Base-by-base conservation (phyloP, 768 basidiomycete genomes). In the Xanthoconium stramineum region DNA sequence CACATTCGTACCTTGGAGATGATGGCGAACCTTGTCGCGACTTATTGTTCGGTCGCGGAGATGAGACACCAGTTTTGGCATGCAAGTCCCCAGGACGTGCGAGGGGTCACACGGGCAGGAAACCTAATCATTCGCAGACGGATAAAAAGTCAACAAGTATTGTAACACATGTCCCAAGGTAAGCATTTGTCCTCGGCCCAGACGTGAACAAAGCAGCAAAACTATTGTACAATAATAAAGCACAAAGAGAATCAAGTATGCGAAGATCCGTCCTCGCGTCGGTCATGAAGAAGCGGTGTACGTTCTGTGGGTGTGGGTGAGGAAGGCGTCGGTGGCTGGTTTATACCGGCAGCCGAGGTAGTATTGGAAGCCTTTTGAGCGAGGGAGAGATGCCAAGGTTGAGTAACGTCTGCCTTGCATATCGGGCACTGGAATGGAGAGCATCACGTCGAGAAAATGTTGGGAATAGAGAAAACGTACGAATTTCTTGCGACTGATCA, bases 341-440 rank as follows among this genome's bases (percentile, higher is more conserved):
- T 43, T 14, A 54, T 24, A 7, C 60, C 52, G 10, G 50, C 8
- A 37, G 29, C 49, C 11, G 63, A 24, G 32, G 54, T 3, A 1
- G 58, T n/a, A 39, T 46, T 48, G 32, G 60, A 46, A 6, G 49
- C 9, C 39, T 66, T 65, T 47, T 58, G 46, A 11, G 38, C 19
- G n/a, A 57, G 65, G 63, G 55, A 60, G 36, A 64, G 64, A 7
- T 67, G 65, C 58, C 70, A 72, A 12, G 84, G 82, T 57, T 83
- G 82, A 1, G 94, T 96, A 47, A 97, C 92, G 67, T 97, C 94
- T 47, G 90, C 86, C 70, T 95, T 92, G 75, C 94, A 97, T 3
- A 94, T 79, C 6, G 94, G 94, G 64, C 94, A 97, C 93, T 96
- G 61, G 50, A 30, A 51, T 12, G 42, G 24, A 40, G 36, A 50